phyloP scores from a whole-genome alignment of 768 basidiomycete species.

The Coprinopsis strossmayeri region DNA sequence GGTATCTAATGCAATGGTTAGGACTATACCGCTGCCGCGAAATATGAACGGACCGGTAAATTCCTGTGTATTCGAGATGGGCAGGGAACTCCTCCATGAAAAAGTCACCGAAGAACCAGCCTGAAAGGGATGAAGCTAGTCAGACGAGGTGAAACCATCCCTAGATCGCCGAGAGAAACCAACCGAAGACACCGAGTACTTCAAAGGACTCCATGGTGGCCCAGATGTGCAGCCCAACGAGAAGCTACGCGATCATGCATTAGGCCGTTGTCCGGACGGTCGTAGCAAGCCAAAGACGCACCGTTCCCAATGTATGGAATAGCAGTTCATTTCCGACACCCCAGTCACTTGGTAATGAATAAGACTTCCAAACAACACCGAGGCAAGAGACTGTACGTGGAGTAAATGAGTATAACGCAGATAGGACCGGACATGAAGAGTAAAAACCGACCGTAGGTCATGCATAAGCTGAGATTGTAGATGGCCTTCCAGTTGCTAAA shows the following conservation, averaged over 20 bases:
- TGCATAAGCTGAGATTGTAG: slow-evolving; percentile 89
- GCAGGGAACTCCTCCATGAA: slow-evolving; percentile 92
- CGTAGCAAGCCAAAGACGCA: slow-evolving; percentile 31
- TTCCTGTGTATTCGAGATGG: slow-evolving; percentile 91
- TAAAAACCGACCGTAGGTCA: slow-evolving; percentile 74
- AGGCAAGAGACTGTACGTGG: slow-evolving; percentile 64
- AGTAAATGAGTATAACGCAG: slow-evolving; percentile 6
- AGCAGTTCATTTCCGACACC: slow-evolving; percentile 81
- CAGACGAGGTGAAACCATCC: not conserved
- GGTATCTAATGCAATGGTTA: slow-evolving; percentile 43
- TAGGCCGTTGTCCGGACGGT: slow-evolving; percentile 9
- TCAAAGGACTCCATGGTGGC: slow-evolving; percentile 85
- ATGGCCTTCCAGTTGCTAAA: slow-evolving; percentile 93
- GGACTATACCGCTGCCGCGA: not conserved
- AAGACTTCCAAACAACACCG: slow-evolving; percentile 87
- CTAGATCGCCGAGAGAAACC: slow-evolving; percentile 12
- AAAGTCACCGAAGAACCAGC: slow-evolving; percentile 99
- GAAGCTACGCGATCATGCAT: slow-evolving; percentile 38
- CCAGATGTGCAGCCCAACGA: slow-evolving; percentile 89
- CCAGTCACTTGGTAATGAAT: slow-evolving; percentile 79
- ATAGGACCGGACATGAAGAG: slow-evolving; percentile 3
- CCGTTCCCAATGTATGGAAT: slow-evolving; percentile 82
- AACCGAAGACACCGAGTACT: slow-evolving; percentile 90
- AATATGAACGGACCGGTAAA: slow-evolving; percentile 65
- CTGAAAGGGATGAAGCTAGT: too few species aligned